These are phyloP conservation scores for Penium margaritaceum DNA, from an alignment of 139 green algal genomes.

Conservation along the genomic window DNA sequence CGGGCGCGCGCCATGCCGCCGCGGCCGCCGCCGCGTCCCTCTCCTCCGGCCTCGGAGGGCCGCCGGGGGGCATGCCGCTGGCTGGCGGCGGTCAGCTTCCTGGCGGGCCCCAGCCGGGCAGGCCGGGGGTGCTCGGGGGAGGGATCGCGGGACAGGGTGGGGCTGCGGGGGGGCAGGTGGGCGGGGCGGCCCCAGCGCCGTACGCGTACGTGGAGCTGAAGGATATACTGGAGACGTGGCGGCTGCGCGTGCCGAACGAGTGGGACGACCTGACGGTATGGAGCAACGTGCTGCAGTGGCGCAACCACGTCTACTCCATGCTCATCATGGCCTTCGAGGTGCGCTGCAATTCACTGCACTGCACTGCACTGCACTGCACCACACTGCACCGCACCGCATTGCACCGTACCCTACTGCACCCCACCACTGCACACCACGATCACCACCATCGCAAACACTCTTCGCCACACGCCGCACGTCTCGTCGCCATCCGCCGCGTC, in stretches of 20 bases:
- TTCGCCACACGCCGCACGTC: too few species aligned
- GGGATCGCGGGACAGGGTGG: too few species aligned
- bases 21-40: not conserved
- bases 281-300: constrained; percentile 88
- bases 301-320: constrained; percentile 91
- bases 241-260: constrained; percentile 84
- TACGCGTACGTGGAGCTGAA: constrained; percentile 52
- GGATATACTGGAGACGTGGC: constrained; percentile 83
- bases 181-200: not conserved
- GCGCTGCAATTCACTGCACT: too few species aligned
- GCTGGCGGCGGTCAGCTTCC: not conserved
- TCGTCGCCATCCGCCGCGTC: too few species aligned
- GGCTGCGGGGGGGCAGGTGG: not conserved
- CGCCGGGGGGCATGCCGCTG: not conserved
- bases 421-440: too few species aligned
- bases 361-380: too few species aligned
- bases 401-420: too few species aligned
- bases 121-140: not conserved
- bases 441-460: too few species aligned
- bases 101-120: not conserved
- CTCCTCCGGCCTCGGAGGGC: not conserved
- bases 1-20: not conserved
- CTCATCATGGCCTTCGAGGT: constrained; percentile 79
- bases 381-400: too few species aligned
- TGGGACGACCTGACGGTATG: constrained; percentile 85